These are phyloP conservation scores for Venturia aucupariae DNA, from an alignment of 2,329 filamentous ascomycete species.

Conservation along the genomic window DNA sequence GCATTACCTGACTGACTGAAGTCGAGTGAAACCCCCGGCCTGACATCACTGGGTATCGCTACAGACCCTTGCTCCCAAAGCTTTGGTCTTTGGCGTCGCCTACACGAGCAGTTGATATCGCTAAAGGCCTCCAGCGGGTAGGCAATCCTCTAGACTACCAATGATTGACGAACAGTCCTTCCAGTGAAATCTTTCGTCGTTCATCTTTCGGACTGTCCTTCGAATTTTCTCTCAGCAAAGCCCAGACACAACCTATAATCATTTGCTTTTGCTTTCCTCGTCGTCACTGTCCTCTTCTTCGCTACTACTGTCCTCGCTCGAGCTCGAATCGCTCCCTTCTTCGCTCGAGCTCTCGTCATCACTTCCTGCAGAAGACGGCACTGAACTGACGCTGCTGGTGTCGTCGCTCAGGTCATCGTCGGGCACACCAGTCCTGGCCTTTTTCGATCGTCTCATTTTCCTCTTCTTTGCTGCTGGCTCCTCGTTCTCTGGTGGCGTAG, in stretches of 20 bases:
- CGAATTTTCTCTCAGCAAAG: not conserved
- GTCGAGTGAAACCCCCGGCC: no score
- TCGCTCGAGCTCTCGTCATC: constrained; percentile 12
- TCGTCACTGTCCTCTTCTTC: not conserved
- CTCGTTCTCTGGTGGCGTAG: constrained; percentile 6
- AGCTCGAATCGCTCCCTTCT: not conserved
- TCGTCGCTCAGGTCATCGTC: constrained; percentile 19
- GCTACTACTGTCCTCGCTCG: constrained; percentile 2
- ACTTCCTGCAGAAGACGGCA: constrained; percentile 10
- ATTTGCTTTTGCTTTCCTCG: not conserved
- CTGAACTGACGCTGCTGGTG: constrained; percentile 13
- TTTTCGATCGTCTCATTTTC: constrained; percentile 20
- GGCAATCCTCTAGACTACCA: not conserved
- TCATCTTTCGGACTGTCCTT: not conserved
- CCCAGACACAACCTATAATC: not conserved
- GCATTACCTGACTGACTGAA: not conserved
- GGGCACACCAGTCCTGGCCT: constrained; percentile 26
- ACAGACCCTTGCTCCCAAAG: not conserved
- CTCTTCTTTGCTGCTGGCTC: constrained; percentile 15
- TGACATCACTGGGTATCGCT: no score
- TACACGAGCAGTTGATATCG: not conserved
- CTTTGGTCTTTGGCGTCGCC: not conserved
- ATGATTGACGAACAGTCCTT: not conserved
- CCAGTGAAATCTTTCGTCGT: not conserved
- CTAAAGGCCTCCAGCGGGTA: not conserved